Evolutionary conservation across 192 early-diverging fungal genomes (phyloP).

Genomic region (Coemansia sp.): DNA sequence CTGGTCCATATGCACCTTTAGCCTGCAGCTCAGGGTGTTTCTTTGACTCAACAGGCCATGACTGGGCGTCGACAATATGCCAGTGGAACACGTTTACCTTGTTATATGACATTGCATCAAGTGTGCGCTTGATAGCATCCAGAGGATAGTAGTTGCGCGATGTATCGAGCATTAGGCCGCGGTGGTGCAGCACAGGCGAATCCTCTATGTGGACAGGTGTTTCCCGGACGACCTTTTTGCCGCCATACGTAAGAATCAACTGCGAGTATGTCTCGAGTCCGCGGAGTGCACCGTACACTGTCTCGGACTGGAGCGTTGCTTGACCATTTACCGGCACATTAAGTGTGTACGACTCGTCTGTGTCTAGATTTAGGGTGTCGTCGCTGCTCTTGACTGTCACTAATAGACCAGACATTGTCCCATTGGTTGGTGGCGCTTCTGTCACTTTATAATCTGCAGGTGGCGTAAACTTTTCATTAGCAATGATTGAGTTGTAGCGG

Average conservation of each 20-base stretch:
- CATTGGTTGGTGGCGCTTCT: slow-evolving; percentile 4
- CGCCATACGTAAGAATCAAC: slow-evolving; percentile 54
- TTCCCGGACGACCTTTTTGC: slow-evolving; percentile 52
- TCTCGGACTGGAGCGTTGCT: slow-evolving; percentile 59
- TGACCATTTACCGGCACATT: slow-evolving; percentile 56
- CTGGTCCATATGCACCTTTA: slow-evolving; percentile 64
- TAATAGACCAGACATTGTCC: slow-evolving; percentile 37
- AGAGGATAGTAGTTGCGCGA: slow-evolving; percentile 68
- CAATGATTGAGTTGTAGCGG: slow-evolving; percentile 55
- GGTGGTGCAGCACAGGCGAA: slow-evolving; percentile 62
- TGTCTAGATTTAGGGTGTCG: slow-evolving; percentile 55
- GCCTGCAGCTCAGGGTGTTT: slow-evolving; percentile 61
- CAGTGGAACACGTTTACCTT: slow-evolving; percentile 81
- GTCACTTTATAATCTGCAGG: slow-evolving; percentile 48
- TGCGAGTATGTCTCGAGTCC: slow-evolving; percentile 74
- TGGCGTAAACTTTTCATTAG: slow-evolving; percentile 52
- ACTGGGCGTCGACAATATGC: slow-evolving; percentile 72
- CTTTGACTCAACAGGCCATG: slow-evolving; percentile 70
- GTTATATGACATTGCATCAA: slow-evolving; percentile 70
- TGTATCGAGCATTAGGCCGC: slow-evolving; percentile 72
- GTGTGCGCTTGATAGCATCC: slow-evolving; percentile 57
- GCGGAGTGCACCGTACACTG: slow-evolving; percentile 69
- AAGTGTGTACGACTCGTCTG: slow-evolving; percentile 74
- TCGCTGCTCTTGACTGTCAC: slow-evolving; percentile 53
- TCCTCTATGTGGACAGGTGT: slow-evolving; percentile 64